A percentile compares a stretch with the other conserved stretches of the same genome.
Evolutionary conservation across 257 asterid species (phyloP).

Genomic region (Petunia axillaris): DNA sequence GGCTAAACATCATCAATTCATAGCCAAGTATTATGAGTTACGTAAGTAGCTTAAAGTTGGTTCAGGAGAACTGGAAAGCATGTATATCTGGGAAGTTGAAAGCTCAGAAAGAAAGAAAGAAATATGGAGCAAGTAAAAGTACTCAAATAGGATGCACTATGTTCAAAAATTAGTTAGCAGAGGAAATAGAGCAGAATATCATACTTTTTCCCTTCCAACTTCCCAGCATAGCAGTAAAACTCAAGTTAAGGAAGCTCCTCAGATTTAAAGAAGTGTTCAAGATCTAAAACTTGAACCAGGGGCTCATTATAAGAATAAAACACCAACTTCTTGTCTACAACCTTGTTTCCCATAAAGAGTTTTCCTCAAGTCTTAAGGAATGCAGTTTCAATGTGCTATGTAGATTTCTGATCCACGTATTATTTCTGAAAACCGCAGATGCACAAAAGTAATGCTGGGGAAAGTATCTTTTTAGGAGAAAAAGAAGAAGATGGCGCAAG

Average conservation of each 20-base stretch:
- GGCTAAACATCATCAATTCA: not conserved
- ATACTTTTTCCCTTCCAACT: not conserved
- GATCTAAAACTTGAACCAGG: conserved; percentile 9
- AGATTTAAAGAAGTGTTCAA: not conserved
- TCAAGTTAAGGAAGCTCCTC: not conserved
- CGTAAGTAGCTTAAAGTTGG: not conserved
- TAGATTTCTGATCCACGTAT: not conserved
- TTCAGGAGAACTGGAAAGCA: not conserved
- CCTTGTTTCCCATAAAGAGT: not conserved
- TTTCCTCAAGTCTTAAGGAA: not conserved
- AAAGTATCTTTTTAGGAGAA: not conserved
- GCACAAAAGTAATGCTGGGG: not conserved
- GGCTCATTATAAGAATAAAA: conserved; percentile 3
- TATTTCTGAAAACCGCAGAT: not conserved
- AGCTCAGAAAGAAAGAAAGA: conserved; percentile 19
- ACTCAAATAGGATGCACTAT: not conserved
- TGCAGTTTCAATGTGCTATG: not conserved
- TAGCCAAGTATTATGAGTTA: conserved; percentile 7
- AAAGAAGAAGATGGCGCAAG: not conserved
- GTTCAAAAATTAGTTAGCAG: not conserved
- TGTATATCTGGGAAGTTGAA: not conserved
- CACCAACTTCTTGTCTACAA: not conserved
- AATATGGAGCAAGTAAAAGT: not conserved
- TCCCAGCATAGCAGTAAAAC: not conserved
- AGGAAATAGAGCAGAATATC: not conserved